Base-by-base conservation (phyloP, 139 green algal species). In the Closterium sp. region DNA sequence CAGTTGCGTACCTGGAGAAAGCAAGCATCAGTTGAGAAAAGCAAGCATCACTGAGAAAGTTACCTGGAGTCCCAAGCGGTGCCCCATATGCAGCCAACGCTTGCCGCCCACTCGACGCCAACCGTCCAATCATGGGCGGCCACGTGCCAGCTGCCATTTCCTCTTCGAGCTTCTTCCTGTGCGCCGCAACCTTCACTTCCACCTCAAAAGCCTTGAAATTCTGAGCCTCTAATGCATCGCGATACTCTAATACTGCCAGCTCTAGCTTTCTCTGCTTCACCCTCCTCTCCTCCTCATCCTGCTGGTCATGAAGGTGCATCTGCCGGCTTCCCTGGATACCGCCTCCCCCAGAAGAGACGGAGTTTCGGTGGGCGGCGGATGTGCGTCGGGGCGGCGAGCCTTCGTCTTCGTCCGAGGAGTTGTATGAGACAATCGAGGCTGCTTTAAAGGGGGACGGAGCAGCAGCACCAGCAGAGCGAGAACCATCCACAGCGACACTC, bases 221-320 rank as follows among this genome's bases (percentile, higher is more conserved):
- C 45, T 50, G 34, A 31, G 27, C 89, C 86, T 94, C 92, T n/a
- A 94, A 84, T 2, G 29, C 21, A n/a, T 94, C 92, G 0, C 89
- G 27, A 31, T 45, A 94, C 31, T 94, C 86, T 89, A 94, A 86
- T 13, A 94, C 89, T 28, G 92, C 89, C 31, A 93, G 31, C 31
- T 94, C 92, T 28, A 94, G 45, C 70, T 93, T 29, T 11, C 92
- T 86, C 86, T 86, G 92, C 89, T 31, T 30, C 6, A 86, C 70
- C 92, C 92, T 94, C 29, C 24, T n/a, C 38, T 88, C 27, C 89
- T 38, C 84, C 89, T 38, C 79, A 13, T 87, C 9, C 38, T 30
- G 17, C 38, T 45, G 30, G 29, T 88, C 89, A 9, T 30, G 84
- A 31, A 29, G 0, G n/a, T 87, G n/a, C 84, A 30, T 87, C 89